These are phyloP conservation scores for Xanthoconium stramineum DNA, from an alignment of 768 basidiomycete genomes.

Conservation along the genomic window DNA sequence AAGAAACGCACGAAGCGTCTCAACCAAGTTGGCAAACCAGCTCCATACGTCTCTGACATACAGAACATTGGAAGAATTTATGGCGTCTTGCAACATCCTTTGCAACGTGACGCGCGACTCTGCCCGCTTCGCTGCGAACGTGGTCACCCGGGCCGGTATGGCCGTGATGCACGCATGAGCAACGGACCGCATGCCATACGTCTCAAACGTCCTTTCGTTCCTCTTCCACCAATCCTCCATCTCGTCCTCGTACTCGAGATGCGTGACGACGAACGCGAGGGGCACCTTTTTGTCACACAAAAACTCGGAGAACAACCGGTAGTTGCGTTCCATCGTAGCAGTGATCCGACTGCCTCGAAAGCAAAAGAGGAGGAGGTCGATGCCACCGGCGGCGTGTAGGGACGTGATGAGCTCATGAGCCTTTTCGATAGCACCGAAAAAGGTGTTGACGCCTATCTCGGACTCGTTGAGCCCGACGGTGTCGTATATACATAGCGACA, in stretches of 20 bases:
- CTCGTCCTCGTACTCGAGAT: too few relatives aligned
- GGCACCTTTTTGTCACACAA: too few relatives aligned
- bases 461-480: constrained; percentile 7
- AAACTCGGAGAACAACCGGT: constrained; percentile 2
- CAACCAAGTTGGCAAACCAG: not conserved
- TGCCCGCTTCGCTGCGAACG: not conserved
- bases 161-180: constrained; percentile 1
- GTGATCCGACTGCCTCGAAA: constrained; percentile 7
- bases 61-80: not conserved
- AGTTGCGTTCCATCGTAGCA: not conserved
- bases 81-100: not conserved
- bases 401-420: constrained; percentile 4
- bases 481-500: not conserved
- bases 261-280: too few relatives aligned
- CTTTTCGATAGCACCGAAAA: constrained; percentile 9
- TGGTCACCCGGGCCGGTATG: not conserved
- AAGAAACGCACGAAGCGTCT: not conserved
- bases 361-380: constrained; percentile 13
- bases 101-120: not conserved
- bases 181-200: too few relatives aligned
- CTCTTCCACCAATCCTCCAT: too few relatives aligned
- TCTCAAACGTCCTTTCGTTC: too few relatives aligned
- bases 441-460: not conserved
- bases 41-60: constrained; percentile 1
- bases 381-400: not conserved